Base-by-base conservation (phyloP, 2,329 filamentous ascomycete genomes). In the Trichoderma asperellum region DNA sequence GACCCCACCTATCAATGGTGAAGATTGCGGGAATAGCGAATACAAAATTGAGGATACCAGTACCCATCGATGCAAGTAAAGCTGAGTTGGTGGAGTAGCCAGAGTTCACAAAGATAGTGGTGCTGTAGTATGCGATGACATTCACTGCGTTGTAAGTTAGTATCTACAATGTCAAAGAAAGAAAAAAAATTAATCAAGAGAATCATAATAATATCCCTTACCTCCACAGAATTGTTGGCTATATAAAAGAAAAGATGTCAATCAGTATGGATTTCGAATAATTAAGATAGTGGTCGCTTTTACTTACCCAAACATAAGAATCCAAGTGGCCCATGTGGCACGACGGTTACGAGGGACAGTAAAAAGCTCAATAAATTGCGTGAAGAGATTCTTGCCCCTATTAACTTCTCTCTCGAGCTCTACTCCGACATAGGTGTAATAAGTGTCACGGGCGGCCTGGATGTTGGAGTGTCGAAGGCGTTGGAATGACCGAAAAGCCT, bases 251-350 rank as follows among this genome's bases (percentile, higher is more conserved):
- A n/a, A 27, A n/a, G 16, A n/a, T 21, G 4, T 12, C 12, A 0
- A 18, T 66, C 14, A 66, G 53, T 27, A n/a, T 27, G 14, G 10
- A 8, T n/a, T 1, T 12, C 29, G 4, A n/a, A 0, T 35, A 7
- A 35, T 1, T 10, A 12, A 40, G 2, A 40, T 16, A 5, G 24
- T 21, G 16, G 24, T 14, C 6, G 14, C 32, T 29, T 5, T 27
- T 16, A 49, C 63, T 66, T 58, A 66, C 63, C 78, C 81, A 68
- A 87, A 86, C 69, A 92, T 92, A 70, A 91, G 88, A 0, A 85
- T 85, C 71, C 85, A 87, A 0, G 88, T 87, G 3, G 89, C 89
- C 47, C 88, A 82, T 2, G 88, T 90, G 0, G 90, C 90, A 35
- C 86, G 82, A 12, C 85, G 81, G 5, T 87, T 80, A 37, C 87